phyloP scores from a whole-genome alignment of 129 eudicot genomes.

The Flaveria trinervia region DNA sequence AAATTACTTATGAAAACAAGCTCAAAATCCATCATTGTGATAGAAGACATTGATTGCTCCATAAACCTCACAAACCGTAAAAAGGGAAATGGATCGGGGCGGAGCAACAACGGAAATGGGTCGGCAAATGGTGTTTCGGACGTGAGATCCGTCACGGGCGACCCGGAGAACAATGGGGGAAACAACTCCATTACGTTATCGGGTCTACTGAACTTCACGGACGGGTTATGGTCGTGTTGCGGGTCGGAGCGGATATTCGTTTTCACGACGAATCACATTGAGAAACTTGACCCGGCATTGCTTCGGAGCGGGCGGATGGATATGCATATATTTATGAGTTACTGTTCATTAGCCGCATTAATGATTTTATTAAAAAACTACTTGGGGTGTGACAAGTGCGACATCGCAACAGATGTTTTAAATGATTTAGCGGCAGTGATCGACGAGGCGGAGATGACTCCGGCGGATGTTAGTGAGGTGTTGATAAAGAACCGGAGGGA shows the following conservation, averaged over 20 bases:
- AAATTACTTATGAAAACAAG: slow-evolving; percentile 88
- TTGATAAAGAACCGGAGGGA: slow-evolving; percentile 77
- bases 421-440: slow-evolving; percentile 50
- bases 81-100: slow-evolving; percentile 18
- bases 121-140: slow-evolving; percentile 12
- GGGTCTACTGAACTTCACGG: slow-evolving; percentile 84
- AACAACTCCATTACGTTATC: slow-evolving; percentile 72
- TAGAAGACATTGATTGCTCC: slow-evolving; percentile 91
- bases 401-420: slow-evolving; percentile 29
- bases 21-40: slow-evolving; percentile 86
- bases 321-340: slow-evolving; percentile 83
- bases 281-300: slow-evolving; percentile 94
- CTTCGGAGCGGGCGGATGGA: slow-evolving; percentile 92
- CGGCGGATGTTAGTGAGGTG: slow-evolving; percentile 87
- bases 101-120: not conserved
- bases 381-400: slow-evolving; percentile 58
- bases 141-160: slow-evolving; percentile 23
- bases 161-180: slow-evolving; percentile 36
- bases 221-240: slow-evolving; percentile 94
- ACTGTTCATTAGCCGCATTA: slow-evolving; percentile 59
- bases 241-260: slow-evolving; percentile 94
- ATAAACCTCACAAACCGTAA: slow-evolving; percentile 65
- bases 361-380: slow-evolving; percentile 73
- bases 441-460: slow-evolving; percentile 76
- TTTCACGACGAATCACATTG: slow-evolving; percentile 90